Evolutionary conservation across 148 eudicot species (phyloP).

Genomic region (Rhododendron simsii): DNA sequence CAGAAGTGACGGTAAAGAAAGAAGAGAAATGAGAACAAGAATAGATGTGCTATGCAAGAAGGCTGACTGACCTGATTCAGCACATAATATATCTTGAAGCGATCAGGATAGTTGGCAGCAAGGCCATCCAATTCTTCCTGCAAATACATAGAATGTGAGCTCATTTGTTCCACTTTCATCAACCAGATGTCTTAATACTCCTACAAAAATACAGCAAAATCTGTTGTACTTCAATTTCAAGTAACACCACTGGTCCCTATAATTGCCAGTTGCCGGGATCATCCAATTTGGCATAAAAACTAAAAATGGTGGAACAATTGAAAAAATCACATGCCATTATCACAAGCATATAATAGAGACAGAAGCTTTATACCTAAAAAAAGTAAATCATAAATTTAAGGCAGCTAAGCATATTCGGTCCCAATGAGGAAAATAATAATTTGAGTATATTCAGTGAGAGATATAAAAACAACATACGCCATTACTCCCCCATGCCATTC

Average conservation of each 20-base stretch:
- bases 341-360: not conserved
- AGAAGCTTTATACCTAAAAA: not conserved
- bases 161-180: not conserved
- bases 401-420: not conserved
- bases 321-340: not conserved
- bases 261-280: not conserved
- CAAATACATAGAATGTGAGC: not conserved
- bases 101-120: constrained; percentile 55
- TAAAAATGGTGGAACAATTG: not conserved
- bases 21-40: not conserved
- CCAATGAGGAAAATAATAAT: not conserved
- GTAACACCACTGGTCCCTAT: not conserved
- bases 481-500: not conserved
- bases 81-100: constrained; percentile 64
- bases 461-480: not conserved
- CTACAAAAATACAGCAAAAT: not conserved
- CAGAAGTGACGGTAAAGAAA: not conserved
- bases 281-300: not conserved
- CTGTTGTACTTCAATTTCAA: not conserved
- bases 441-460: not conserved
- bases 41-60: not conserved
- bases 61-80: constrained; percentile 60
- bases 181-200: not conserved
- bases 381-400: not conserved
- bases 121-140: constrained; percentile 82